Evolutionary conservation across 768 basidiomycete species (phyloP).

Genomic region (Leucosporidium yakuticum): DNA sequence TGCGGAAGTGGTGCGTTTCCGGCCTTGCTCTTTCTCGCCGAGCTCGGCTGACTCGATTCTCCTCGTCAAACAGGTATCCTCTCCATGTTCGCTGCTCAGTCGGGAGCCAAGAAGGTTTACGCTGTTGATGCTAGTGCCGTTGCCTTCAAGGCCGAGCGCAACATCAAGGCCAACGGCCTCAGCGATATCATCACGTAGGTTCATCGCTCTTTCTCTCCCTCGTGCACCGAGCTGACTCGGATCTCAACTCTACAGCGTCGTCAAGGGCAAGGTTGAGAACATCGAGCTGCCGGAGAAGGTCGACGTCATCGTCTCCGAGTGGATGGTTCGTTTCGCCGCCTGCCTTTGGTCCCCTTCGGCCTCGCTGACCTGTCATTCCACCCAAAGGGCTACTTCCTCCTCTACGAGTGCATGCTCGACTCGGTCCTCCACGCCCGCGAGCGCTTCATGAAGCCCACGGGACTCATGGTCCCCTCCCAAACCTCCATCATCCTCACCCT

Average conservation of each 20-base stretch:
- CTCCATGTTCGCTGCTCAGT: slow-evolving; percentile 41
- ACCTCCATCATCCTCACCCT: slow-evolving; percentile 76
- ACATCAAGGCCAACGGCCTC: slow-evolving; percentile 95
- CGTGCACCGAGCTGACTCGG: neutral
- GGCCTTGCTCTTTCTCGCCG: neutral
- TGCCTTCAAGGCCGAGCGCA: slow-evolving; percentile 96
- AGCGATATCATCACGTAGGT: slow-evolving; percentile 66
- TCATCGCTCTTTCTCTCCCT: neutral
- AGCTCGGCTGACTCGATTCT: neutral
- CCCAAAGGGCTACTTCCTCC: slow-evolving; percentile 46
- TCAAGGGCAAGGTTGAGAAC: slow-evolving; percentile 85
- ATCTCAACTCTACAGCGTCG: slow-evolving; percentile 51
- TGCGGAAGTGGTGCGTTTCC: slow-evolving; percentile 70
- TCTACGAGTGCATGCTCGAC: slow-evolving; percentile 94
- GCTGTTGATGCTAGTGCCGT: slow-evolving; percentile 98
- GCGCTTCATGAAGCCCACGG: slow-evolving; percentile 57
- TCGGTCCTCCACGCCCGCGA: slow-evolving; percentile 86
- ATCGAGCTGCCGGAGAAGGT: slow-evolving; percentile 68
- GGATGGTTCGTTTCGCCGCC: slow-evolving; percentile 60
- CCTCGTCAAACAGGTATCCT: slow-evolving; percentile 23
- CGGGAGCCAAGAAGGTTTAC: slow-evolving; percentile 39
- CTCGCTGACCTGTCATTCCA: neutral
- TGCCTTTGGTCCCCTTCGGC: neutral
- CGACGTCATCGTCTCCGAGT: slow-evolving; percentile 93
- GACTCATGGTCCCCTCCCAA: slow-evolving; percentile 87